Conservation (phyloP, 225 moss, liverwort and hornwort genomes). For the Rhytidiadelphus loreus region DNA sequence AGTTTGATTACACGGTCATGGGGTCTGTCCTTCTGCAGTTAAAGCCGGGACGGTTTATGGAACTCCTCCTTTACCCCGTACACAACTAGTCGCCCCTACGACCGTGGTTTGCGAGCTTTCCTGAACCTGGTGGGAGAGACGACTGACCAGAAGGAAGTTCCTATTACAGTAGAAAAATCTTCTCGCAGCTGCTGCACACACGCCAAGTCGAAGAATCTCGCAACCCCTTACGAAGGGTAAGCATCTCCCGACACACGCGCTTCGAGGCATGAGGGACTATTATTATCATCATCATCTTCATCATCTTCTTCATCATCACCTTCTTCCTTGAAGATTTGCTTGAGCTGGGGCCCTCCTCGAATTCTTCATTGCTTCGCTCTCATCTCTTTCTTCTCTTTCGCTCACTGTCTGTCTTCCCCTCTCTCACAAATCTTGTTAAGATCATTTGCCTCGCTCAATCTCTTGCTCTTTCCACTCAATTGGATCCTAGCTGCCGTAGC, state of each 20-base stretch:
- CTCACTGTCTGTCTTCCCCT: too few species aligned
- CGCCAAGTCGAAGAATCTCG: neutral
- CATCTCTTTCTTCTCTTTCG: neutral
- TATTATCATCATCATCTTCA: neutral
- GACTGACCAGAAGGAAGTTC: neutral
- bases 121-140: neutral
- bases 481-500: neutral
- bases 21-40: too few species aligned
- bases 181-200: neutral
- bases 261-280: neutral
- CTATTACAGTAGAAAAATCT: neutral
- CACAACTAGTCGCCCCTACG: neutral
- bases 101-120: neutral
- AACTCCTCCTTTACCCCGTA: too few species aligned
- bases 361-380: neutral
- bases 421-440: neutral
- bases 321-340: neutral
- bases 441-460: neutral
- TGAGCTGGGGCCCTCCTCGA: neutral
- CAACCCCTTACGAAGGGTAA: neutral
- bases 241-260: neutral
- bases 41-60: too few species aligned
- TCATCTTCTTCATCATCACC: neutral
- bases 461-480: neutral
- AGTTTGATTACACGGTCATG: too few species aligned